Conservation (phyloP, 2,329 filamentous ascomycete species). For the Hymenotorrendiella dingleyae region DNA sequence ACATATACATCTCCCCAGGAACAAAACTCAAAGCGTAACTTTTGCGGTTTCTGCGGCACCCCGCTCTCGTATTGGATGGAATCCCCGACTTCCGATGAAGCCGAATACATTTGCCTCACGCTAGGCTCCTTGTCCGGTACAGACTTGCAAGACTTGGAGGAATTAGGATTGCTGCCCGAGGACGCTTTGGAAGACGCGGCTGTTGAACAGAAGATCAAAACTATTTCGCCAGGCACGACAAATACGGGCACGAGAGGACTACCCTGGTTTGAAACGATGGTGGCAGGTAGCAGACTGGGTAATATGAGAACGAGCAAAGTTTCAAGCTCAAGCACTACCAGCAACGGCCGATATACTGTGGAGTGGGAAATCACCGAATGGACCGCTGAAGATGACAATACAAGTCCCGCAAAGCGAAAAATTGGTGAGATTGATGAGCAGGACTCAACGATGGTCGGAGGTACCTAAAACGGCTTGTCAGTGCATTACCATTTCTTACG, state of each 20-base stretch:
- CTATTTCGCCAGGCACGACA: conserved; percentile 19
- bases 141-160: conserved; percentile 67
- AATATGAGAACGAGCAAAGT: conserved; percentile 58
- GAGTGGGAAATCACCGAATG: conserved; percentile 85
- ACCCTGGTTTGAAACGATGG: conserved; percentile 80
- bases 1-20: conserved; percentile 57
- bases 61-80: conserved; percentile 82
- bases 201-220: conserved; percentile 19
- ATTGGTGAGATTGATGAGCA: conserved; percentile 32
- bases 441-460: conserved; percentile 10
- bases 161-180: conserved; percentile 64
- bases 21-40: conserved; percentile 59
- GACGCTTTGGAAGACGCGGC: conserved; percentile 33
- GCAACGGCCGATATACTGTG: conserved; percentile 59
- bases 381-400: conserved; percentile 40
- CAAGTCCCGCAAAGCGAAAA: conserved; percentile 47
- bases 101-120: conserved; percentile 73
- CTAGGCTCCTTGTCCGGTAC: conserved; percentile 69
- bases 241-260: conserved; percentile 40
- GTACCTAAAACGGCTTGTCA: neutral
- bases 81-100: conserved; percentile 62
- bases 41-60: conserved; percentile 90
- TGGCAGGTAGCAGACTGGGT: conserved; percentile 69
- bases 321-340: conserved; percentile 47
- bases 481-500: too few species aligned